Evolutionary conservation across 2,329 filamentous ascomycete species (phyloP).

Genomic region (Chrysoporthe austroafricana): DNA sequence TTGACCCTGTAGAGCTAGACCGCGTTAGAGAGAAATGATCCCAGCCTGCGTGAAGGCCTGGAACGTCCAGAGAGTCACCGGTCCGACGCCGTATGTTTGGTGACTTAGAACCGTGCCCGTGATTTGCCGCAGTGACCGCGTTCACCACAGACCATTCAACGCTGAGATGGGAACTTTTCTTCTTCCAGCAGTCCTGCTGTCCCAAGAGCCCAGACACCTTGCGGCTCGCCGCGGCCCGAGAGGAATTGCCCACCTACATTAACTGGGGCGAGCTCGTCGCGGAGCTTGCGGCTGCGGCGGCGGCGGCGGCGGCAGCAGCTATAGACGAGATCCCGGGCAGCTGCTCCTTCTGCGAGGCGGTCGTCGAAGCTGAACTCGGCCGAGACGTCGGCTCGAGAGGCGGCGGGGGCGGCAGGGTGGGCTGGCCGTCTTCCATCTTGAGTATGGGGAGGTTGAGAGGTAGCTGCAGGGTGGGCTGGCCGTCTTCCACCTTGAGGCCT

Average conservation of each 20-base stretch:
- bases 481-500: constrained; percentile 43
- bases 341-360: constrained; percentile 47
- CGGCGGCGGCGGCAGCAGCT: constrained; percentile 41
- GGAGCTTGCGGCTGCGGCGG: constrained; percentile 30
- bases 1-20: background rate
- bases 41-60: too few relatives aligned
- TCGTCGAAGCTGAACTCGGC: constrained; percentile 53
- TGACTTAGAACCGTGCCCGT: too few relatives aligned
- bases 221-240: too few relatives aligned
- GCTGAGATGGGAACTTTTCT: background rate
- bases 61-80: too few relatives aligned
- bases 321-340: constrained; percentile 52
- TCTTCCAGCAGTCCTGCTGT: too few relatives aligned
- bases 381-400: constrained; percentile 53
- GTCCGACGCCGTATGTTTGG: too few relatives aligned
- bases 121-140: too few relatives aligned
- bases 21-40: background rate
- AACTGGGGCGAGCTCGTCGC: constrained; percentile 48
- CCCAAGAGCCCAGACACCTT: too few relatives aligned
- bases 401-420: constrained; percentile 43
- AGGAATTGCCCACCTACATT: constrained; percentile 45
- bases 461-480: constrained; percentile 37
- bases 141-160: background rate
- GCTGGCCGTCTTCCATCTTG: constrained; percentile 42
- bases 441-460: constrained; percentile 34